phyloP scores from a whole-genome alignment of 805 yeast genomes.

The Cyberlindnera bimundalis region DNA sequence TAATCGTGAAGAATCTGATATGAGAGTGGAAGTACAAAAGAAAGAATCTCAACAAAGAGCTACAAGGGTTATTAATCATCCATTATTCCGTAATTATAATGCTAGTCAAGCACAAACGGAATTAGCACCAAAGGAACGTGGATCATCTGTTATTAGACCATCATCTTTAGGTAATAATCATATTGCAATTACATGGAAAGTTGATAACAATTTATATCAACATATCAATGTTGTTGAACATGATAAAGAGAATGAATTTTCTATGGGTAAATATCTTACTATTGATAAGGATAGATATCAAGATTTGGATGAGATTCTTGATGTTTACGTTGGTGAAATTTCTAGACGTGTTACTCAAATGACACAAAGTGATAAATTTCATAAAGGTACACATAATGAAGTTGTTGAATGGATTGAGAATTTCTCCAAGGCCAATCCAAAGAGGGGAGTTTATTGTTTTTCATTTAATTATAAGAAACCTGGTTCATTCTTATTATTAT shows the following conservation, averaged over 20 bases:
- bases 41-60: conserved; percentile 66
- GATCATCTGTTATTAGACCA: conserved; percentile 92
- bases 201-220: conserved; percentile 85
- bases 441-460: conserved; percentile 85
- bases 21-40: conserved; percentile 51
- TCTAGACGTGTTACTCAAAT: conserved; percentile 81
- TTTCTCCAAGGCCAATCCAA: conserved; percentile 87
- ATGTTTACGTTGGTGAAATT: conserved; percentile 79
- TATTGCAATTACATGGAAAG: conserved; percentile 94
- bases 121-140: conserved; percentile 83
- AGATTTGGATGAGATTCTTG: conserved; percentile 91
- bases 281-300: conserved; percentile 72
- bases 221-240: conserved; percentile 84
- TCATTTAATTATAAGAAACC: conserved; percentile 88
- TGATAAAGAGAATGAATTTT: conserved; percentile 58
- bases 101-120: conserved; percentile 89
- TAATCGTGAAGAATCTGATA: conserved; percentile 67
- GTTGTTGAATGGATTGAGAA: conserved; percentile 85
- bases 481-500: conserved; percentile 87
- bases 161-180: conserved; percentile 87
- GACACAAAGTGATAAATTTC: conserved; percentile 84
- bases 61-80: conserved; percentile 84
- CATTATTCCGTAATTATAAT: conserved; percentile 80
- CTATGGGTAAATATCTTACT: conserved; percentile 52
- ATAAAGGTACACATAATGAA: conserved; percentile 71